Percentiles rank a stretch among this genome's conserved stretches.
phyloP scores from a whole-genome alignment of 441 rosid genomes.

The Erysimum cheiri region DNA sequence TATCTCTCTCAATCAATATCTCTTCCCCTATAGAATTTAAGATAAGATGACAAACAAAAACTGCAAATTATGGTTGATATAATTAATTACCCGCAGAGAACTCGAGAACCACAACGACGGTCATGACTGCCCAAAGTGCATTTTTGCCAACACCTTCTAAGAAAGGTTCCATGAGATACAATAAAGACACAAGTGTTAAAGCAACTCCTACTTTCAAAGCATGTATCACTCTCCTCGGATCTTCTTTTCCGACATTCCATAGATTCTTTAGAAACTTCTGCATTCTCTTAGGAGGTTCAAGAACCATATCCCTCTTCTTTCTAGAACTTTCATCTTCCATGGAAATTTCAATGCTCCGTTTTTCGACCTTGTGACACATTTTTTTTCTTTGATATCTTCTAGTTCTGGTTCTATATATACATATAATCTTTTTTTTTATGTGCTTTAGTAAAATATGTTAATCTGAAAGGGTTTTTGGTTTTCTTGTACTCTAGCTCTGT shows the following conservation, averaged over 20 bases:
- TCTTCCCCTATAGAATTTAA: neutral
- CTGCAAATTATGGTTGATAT: neutral
- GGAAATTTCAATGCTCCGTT: slow-evolving; percentile 41
- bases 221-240: slow-evolving; percentile 75
- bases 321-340: slow-evolving; percentile 18
- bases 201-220: slow-evolving; percentile 78
- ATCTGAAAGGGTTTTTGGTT: slow-evolving; percentile 1
- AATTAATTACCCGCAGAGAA: slow-evolving; percentile 69
- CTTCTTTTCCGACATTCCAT: slow-evolving; percentile 71
- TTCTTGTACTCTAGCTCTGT: slow-evolving; percentile 3
- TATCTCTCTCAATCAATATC: neutral
- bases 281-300: slow-evolving; percentile 44
- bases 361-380: slow-evolving; percentile 45
- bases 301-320: slow-evolving; percentile 38
- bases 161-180: slow-evolving; percentile 68
- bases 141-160: slow-evolving; percentile 60
- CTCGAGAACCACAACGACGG: slow-evolving; percentile 92
- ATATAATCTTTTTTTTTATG: neutral
- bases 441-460: slow-evolving; percentile 1
- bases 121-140: slow-evolving; percentile 94
- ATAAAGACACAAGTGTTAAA: slow-evolving; percentile 48
- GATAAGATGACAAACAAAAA: slow-evolving; percentile 13
- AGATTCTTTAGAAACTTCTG: slow-evolving; percentile 45
- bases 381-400: slow-evolving; percentile 3
- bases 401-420: slow-evolving; percentile 1